Evolutionary conservation across 176 grass and related monocot species (phyloP).

Genomic region (Eragrostis curvula): DNA sequence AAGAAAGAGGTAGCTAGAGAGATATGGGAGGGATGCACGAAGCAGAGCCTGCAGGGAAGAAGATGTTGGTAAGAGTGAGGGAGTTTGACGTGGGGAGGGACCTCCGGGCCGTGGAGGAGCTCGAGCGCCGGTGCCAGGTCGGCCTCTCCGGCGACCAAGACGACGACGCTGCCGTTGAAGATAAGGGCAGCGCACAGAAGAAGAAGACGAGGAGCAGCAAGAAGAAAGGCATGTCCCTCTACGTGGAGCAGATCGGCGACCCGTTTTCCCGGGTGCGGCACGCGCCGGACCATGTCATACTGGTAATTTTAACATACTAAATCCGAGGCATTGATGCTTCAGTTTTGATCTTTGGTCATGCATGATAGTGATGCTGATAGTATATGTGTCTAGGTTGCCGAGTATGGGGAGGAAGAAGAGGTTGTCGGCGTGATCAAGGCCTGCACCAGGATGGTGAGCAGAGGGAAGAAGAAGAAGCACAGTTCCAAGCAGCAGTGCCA

Average conservation of each 20-base stretch:
- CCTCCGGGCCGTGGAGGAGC: slow-evolving; percentile 55
- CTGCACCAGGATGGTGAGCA: slow-evolving; percentile 66
- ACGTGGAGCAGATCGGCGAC: slow-evolving; percentile 67
- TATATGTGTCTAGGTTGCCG: slow-evolving; percentile 52
- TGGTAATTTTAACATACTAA: slow-evolving; percentile 44
- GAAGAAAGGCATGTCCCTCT: slow-evolving; percentile 55
- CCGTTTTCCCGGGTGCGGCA: slow-evolving; percentile 69
- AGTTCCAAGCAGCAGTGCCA: slow-evolving; percentile 18
- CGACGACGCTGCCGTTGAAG: not conserved
- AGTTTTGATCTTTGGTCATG: not conserved
- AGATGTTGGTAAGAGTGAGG: slow-evolving; percentile 55
- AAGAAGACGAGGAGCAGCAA: slow-evolving; percentile 35
- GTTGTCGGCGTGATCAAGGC: slow-evolving; percentile 74
- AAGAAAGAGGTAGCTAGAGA: not conserved
- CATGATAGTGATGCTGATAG: slow-evolving; percentile 7
- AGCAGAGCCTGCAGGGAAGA: not conserved
- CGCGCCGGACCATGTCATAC: slow-evolving; percentile 63
- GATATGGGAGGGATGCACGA: slow-evolving; percentile 21
- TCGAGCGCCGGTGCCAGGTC: slow-evolving; percentile 67
- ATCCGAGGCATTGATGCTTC: slow-evolving; percentile 16
- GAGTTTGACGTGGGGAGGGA: slow-evolving; percentile 70
- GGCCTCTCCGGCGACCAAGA: slow-evolving; percentile 45
- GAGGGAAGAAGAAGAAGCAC: slow-evolving; percentile 39
- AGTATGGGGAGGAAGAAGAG: slow-evolving; percentile 58
- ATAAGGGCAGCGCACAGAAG: not conserved